Base-by-base conservation (phyloP, 306 rosid genomes). In the Dryas alaskensis region DNA sequence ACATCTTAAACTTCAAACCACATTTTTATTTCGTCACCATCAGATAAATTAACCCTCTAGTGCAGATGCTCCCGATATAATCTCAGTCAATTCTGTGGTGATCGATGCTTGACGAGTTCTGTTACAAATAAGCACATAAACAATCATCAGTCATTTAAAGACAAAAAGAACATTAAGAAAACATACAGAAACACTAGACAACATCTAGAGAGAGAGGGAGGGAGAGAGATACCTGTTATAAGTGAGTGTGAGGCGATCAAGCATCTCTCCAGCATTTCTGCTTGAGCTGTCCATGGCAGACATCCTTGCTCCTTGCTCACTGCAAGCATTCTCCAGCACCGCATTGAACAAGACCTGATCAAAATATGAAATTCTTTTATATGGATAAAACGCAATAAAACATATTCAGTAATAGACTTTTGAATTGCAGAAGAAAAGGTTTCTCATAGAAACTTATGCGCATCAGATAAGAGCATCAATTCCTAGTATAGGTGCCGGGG, bases 241-340 rank as follows among this genome's bases (percentile, higher is more conserved):
- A 44, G 93, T 83, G 72, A 94, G 96, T 73, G 99, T 94, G 76
- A 94, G 97, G 72, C 99, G 99, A 74, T 92, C 99, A 82, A 94
- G 99, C 97, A 94, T 94, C 0, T 94, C 99, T 40, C 99, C 99
- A 0, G 99, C 99, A 79, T 94, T 94, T 85, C 99, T 94, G 90
- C 99, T 94, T 57, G 99, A 92, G 81, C 99, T 92, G 81, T 94
- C 99, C 99, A 94, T 92, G 64, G 99, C 99, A 72, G 99, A 94
- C 99, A 94, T 92, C 79, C 99, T 88, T 31, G 99, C 99, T 70
- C 99, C 99, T 81, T 94, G 99, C 78, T 94, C 99, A 90, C 99
- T 94, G 87, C 96, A 88, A 76, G 99, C 99, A 86, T 94, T 94
- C 94, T 94, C 97, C 88, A 94, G 14, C 50, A 92, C 96, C 5